phyloP scores from a whole-genome alignment of 2,329 filamentous ascomycete species.

The Fonsecaea multimorphosa region DNA sequence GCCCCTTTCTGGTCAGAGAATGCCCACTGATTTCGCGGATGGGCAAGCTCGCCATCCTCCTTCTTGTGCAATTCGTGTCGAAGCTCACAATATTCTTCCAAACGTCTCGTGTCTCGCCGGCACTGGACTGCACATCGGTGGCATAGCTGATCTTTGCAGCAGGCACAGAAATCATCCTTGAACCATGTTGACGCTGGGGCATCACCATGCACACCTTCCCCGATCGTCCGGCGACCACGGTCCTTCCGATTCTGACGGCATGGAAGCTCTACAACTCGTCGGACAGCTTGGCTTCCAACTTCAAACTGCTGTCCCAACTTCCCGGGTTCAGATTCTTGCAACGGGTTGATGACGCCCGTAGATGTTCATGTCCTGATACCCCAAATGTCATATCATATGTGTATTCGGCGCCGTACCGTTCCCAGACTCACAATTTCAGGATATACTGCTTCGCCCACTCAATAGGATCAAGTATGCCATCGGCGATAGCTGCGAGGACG shows the following conservation, averaged over 20 bases:
- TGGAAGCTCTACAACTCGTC: background rate
- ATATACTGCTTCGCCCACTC: too few species aligned
- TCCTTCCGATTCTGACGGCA: background rate
- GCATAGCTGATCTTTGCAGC: too few species aligned
- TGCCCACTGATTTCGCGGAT: too few species aligned
- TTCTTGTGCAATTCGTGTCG: background rate
- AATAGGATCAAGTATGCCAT: background rate
- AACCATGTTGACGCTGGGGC: background rate
- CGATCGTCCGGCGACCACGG: background rate
- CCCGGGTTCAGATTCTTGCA: background rate
- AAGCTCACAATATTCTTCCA: background rate
- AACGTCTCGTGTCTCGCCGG: too few species aligned
- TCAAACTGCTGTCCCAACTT: background rate
- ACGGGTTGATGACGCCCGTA: background rate
- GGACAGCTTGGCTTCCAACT: background rate
- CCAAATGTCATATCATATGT: background rate
- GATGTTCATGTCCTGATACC: background rate
- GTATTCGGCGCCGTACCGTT: background rate
- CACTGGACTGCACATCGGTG: too few species aligned
- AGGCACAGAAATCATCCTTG: too few species aligned
- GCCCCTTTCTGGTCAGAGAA: too few species aligned
- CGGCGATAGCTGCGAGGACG: background rate
- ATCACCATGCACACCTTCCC: background rate
- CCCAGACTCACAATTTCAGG: background rate
- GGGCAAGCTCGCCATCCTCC: background rate